Evolutionary conservation across 257 asterid genomes (phyloP), one percentile per base, ranked within the genome.

Genomic region (Penstemon newberryi): DNA sequence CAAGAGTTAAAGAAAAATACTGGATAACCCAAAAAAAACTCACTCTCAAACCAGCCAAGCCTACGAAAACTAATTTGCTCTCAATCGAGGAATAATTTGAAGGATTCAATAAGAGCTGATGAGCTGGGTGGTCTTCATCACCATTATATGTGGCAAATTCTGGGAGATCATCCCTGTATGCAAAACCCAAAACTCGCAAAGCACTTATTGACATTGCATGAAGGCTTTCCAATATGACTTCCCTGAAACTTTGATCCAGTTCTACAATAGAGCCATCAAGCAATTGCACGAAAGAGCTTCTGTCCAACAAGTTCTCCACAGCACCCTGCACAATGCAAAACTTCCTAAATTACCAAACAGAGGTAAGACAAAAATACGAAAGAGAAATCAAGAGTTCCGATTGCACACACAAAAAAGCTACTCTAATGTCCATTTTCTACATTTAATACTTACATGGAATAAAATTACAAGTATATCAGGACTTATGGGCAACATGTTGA

Each of bases 51-150:
- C 99, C 99, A 75, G 91, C 79, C 90, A 94, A 75, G 69, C 99
- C 99, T 75, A 77, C 98, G 72, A 94, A 91, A n/a, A 89, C 77
- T 54, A 94, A 80, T 6, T 77, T 66, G 80, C 95, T 91, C 90
- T 94, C 99, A 58, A 94, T 91, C 51, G 90, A 83, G 56, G 99
- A 77, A 75, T 94, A 94, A 73, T 82, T 87, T 69, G 83, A 82
- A 67, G 98, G 98, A 80, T 94, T 85, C 67, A 91, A 80, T 70
- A 94, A 79, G 62, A 83, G 96, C 78, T 87, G 36, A 62, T 94
- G 96, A 70, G 97, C 90, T 39, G 99, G 99, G 79, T 94, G 98
- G 76, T 91, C 97, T 73, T 94, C 99, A 71, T 84, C 89, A 40
- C 99, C 98, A 39, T 88, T 78, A 71, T 94, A 94, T 47, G 96